These are phyloP conservation scores for Penicillium capsulatum DNA, from an alignment of 2,329 filamentous ascomycete species.

Conservation along the genomic window DNA sequence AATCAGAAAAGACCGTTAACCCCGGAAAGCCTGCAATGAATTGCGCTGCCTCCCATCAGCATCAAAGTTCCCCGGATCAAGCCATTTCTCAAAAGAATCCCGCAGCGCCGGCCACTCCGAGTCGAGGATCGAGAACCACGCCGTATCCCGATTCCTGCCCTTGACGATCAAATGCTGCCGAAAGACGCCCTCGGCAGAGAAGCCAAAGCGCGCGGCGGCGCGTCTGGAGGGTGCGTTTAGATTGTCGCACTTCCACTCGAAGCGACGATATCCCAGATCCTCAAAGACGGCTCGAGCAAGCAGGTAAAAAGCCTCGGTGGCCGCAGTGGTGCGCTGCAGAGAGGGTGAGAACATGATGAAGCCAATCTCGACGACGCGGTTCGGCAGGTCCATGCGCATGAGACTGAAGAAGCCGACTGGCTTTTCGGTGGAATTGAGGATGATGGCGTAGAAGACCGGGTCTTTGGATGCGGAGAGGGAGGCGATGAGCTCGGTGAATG, in stretches of 20 bases:
- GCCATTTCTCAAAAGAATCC: conserved; percentile 15
- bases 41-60: conserved; percentile 10
- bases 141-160: conserved; percentile 54
- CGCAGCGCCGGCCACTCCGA: conserved; percentile 14
- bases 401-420: conserved; percentile 22
- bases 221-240: conserved; percentile 52
- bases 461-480: conserved; percentile 25
- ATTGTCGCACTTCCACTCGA: conserved; percentile 61
- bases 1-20: not conserved
- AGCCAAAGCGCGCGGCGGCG: conserved; percentile 56
- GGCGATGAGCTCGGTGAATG: conserved; percentile 27
- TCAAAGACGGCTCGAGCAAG: conserved; percentile 52
- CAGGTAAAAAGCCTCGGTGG: conserved; percentile 57
- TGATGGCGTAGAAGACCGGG: conserved; percentile 43
- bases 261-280: conserved; percentile 51
- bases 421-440: conserved; percentile 22
- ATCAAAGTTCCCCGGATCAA: conserved; percentile 16
- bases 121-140: conserved; percentile 20
- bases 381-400: conserved; percentile 46
- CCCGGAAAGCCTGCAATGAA: conserved; percentile 8
- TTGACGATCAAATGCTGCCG: conserved; percentile 58
- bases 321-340: conserved; percentile 52
- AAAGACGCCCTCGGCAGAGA: conserved; percentile 56
- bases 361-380: conserved; percentile 56
- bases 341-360: conserved; percentile 48